phyloP scores from a whole-genome alignment of 2,329 filamentous ascomycete genomes.

The Fusarium lyarnte region DNA sequence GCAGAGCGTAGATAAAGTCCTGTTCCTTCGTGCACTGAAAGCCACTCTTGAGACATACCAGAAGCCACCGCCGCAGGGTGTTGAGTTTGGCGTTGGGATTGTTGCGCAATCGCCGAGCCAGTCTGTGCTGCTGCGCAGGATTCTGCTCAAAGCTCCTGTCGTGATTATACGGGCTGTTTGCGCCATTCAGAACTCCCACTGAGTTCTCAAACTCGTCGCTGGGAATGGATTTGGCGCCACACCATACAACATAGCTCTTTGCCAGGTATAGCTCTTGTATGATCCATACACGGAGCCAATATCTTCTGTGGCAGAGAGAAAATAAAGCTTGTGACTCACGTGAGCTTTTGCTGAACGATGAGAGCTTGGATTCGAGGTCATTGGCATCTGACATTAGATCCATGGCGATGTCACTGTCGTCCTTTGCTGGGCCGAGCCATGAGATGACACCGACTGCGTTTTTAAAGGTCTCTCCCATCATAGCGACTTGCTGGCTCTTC shows the following conservation, averaged over 20 bases:
- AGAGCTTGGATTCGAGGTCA: too few relatives aligned
- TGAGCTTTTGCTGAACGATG: fast-evolving
- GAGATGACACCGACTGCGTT: neutral
- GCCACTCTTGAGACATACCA: fast-evolving
- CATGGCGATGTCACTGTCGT: neutral
- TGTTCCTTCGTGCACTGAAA: neutral
- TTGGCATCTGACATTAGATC: neutral
- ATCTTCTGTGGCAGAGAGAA: neutral
- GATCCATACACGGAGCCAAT: neutral
- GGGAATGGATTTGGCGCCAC: neutral
- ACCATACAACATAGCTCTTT: neutral
- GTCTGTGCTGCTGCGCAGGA: neutral
- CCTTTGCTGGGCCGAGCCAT: neutral
- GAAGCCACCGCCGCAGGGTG: neutral
- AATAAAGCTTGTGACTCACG: fast-evolving
- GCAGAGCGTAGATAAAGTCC: neutral
- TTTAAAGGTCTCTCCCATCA: fast-evolving
- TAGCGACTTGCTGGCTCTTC: neutral
- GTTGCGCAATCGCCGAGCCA: neutral
- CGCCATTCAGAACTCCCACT: neutral
- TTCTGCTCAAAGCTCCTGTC: neutral
- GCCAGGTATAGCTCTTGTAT: neutral
- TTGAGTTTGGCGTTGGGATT: neutral
- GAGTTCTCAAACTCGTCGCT: neutral
- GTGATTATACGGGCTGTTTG: fast-evolving